phyloP scores from a whole-genome alignment of 2,329 filamentous ascomycete genomes.

The Ramularia endophylla region DNA sequence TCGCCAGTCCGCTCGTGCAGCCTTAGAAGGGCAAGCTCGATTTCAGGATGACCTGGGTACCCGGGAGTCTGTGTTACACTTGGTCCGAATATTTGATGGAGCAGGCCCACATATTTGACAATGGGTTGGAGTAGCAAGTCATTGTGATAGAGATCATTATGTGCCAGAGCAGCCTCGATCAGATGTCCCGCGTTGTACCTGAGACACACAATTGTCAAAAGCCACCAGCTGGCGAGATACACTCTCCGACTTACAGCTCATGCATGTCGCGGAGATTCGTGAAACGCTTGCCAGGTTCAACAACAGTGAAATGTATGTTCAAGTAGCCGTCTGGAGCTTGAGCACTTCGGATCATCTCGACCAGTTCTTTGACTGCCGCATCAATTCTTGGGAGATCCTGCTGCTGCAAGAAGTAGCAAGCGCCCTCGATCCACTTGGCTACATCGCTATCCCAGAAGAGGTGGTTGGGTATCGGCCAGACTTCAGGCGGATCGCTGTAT shows the following conservation, averaged over 20 bases:
- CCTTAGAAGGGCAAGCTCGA: slow-evolving; percentile 4
- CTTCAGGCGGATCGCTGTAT: slow-evolving; percentile 1
- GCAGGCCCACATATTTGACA: slow-evolving; percentile 1
- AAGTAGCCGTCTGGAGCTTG: slow-evolving; percentile 4
- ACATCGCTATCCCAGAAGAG: slow-evolving; percentile 56
- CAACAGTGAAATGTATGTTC: slow-evolving; percentile 5
- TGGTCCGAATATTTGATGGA: slow-evolving; percentile 1
- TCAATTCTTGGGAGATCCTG: neutral
- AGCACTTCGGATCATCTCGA: slow-evolving; percentile 5
- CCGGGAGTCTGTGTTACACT: slow-evolving; percentile 1
- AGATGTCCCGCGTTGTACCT: slow-evolving; percentile 1
- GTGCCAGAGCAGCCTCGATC: slow-evolving; percentile 6
- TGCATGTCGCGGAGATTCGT: slow-evolving; percentile 6
- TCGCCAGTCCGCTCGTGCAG: slow-evolving; percentile 3
- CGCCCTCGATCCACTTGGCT: slow-evolving; percentile 58
- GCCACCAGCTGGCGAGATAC: neutral
- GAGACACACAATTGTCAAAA: neutral
- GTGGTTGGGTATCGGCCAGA: slow-evolving; percentile 2
- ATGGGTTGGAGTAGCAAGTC: slow-evolving; percentile 3
- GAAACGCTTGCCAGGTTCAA: slow-evolving; percentile 3
- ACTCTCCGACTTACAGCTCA: slow-evolving; percentile 6
- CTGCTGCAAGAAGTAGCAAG: slow-evolving; percentile 46
- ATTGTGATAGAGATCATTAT: slow-evolving; percentile 3
- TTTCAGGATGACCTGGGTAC: slow-evolving; percentile 5
- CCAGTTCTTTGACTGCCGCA: slow-evolving; percentile 2